Percentiles rank a stretch among this genome's conserved stretches.
These are phyloP conservation scores for Dothiorella sarmentorum DNA, from an alignment of 2,329 filamentous ascomycete genomes.

Conservation along the genomic window DNA sequence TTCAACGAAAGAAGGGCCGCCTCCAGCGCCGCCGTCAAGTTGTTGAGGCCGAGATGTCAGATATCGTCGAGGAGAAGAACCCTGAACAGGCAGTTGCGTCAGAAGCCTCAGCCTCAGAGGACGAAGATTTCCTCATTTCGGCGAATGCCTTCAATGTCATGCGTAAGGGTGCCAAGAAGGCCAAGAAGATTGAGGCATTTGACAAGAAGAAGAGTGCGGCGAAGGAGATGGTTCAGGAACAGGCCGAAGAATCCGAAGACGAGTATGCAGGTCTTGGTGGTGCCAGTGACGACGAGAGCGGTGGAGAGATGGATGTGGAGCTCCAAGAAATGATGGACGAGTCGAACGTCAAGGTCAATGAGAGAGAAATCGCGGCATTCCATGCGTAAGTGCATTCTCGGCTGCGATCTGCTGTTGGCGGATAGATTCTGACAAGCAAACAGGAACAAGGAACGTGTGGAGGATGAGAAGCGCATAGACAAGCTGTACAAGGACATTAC, in stretches of 20 bases:
- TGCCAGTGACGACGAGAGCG: constrained; percentile 79
- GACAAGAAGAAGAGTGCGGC: constrained; percentile 86
- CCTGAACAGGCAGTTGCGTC: constrained; percentile 15
- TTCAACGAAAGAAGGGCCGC: constrained; percentile 57
- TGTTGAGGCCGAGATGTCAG: constrained; percentile 42
- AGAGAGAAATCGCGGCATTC: constrained; percentile 77
- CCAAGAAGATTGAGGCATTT: constrained; percentile 52
- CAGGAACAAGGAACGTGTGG: constrained; percentile 73
- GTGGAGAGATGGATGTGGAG: constrained; percentile 69
- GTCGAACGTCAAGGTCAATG: constrained; percentile 71
- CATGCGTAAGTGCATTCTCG: constrained; percentile 66
- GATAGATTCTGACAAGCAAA: constrained; percentile 18
- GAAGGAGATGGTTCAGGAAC: constrained; percentile 80
- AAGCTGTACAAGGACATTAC: constrained; percentile 93
- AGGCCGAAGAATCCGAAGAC: constrained; percentile 95
- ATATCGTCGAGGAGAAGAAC: constrained; percentile 43
- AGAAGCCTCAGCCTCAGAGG: constrained; percentile 24
- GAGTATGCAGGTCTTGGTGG: constrained; percentile 95
- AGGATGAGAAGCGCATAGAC: constrained; percentile 82
- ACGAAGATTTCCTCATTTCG: constrained; percentile 37
- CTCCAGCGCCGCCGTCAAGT: constrained; percentile 44
- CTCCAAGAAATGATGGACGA: constrained; percentile 87
- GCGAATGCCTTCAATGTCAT: constrained; percentile 66
- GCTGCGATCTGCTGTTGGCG: too few relatives aligned
- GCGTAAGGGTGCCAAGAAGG: constrained; percentile 59